These are phyloP conservation scores for Camellia granthamiana DNA, from an alignment of 148 eudicot genomes.

Conservation along the genomic window DNA sequence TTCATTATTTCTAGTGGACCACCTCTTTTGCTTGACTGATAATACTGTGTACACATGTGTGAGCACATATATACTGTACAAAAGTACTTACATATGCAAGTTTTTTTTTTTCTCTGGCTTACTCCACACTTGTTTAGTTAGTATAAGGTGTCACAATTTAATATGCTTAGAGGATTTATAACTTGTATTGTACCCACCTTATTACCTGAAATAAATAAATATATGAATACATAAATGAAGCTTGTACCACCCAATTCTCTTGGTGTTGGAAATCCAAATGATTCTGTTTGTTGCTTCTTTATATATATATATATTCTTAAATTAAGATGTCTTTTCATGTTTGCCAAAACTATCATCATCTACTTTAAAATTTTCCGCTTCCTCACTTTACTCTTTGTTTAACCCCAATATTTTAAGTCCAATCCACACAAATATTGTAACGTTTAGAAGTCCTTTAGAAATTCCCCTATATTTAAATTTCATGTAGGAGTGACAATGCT, in stretches of 20 bases:
- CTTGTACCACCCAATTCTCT: conserved; percentile 2
- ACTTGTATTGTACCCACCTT: background rate
- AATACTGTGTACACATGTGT: background rate
- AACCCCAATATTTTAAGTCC: background rate
- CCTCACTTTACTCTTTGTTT: background rate
- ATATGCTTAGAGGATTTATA: background rate
- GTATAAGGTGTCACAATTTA: background rate
- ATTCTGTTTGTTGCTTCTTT: background rate
- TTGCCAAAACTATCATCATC: background rate
- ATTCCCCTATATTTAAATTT: background rate
- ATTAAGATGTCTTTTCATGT: conserved; percentile 2
- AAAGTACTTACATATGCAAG: background rate
- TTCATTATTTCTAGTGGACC: background rate
- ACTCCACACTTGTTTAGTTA: background rate
- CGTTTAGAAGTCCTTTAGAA: background rate
- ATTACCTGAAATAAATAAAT: background rate
- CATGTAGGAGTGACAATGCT: background rate
- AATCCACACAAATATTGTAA: no score
- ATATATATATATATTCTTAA: no score
- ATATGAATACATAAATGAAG: background rate
- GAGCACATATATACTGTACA: background rate
- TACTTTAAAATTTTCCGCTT: background rate
- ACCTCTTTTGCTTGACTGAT: background rate
- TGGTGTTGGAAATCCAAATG: conserved; percentile 4
- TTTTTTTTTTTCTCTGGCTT: background rate